Conservation (phyloP, 768 basidiomycete genomes). For the Suillus subaureus region DNA sequence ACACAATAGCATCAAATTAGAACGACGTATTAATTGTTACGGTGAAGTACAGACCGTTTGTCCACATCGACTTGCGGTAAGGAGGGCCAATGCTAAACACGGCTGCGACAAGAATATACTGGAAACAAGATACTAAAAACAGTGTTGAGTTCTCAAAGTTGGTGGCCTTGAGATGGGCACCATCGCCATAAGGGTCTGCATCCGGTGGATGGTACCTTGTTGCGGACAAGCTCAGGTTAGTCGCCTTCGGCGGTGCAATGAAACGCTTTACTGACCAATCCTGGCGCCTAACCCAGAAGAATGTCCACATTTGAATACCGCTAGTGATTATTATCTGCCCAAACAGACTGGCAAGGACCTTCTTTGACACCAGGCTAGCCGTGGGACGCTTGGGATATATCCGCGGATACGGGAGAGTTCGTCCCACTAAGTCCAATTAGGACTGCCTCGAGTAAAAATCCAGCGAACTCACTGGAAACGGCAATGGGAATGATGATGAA, state of each 20-base stretch:
- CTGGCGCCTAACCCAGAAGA: conserved; percentile 84
- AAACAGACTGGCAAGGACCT: conserved; percentile 89
- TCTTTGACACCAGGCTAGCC: conserved; percentile 92
- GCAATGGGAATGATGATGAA: conserved; percentile 98
- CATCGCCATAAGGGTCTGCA: conserved; percentile 48
- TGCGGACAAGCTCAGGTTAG: conserved; percentile 27
- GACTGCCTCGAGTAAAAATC: conserved; percentile 1
- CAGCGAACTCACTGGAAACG: conserved; percentile 76
- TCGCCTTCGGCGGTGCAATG: conserved; percentile 4
- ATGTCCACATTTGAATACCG: conserved; percentile 82
- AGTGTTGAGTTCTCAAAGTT: conserved; percentile 93
- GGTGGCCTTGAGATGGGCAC: conserved; percentile 74
- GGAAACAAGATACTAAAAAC: conserved; percentile 96
- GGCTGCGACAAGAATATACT: conserved; percentile 95
- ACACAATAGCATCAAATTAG: conserved; percentile 6
- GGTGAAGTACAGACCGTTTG: conserved; percentile 68
- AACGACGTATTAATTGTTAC: conserved; percentile 2
- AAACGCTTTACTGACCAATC: conserved; percentile 59
- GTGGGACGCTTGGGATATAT: conserved; percentile 92
- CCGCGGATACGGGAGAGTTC: conserved; percentile 85
- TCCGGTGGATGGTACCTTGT: conserved; percentile 64
- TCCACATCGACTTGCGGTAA: conserved; percentile 93
- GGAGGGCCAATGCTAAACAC: conserved; percentile 99
- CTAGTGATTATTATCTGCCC: conserved; percentile 91
- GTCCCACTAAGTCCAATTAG: conserved; percentile 69